phyloP scores from a whole-genome alignment of 306 rosid species.

The Mimosa bimucronata region DNA sequence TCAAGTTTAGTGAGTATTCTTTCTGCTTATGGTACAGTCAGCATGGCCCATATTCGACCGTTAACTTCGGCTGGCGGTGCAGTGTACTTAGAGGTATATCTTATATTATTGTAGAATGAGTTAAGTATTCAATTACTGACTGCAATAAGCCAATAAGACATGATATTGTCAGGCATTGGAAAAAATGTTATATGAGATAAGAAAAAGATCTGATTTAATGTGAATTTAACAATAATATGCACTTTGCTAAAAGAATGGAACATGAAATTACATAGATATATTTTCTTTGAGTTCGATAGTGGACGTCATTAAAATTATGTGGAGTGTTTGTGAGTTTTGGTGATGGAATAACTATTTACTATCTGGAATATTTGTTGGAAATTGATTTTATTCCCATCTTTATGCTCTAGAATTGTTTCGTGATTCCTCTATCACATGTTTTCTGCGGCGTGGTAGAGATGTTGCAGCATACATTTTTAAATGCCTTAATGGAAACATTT shows the following conservation, averaged over 20 bases:
- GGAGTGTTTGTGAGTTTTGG: neutral
- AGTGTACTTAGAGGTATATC: conserved; percentile 66
- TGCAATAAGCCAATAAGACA: neutral
- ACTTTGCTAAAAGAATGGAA: neutral
- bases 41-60: conserved; percentile 67
- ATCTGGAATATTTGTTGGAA: neutral
- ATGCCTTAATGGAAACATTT: neutral
- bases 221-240: conserved; percentile 3
- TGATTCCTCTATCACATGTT: neutral
- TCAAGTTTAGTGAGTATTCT: conserved; percentile 65
- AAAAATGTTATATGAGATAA: neutral
- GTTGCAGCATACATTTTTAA: neutral
- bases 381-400: neutral
- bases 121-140: neutral
- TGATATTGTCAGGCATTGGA: neutral
- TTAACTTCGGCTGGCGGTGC: conserved; percentile 50
- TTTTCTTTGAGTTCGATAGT: conserved; percentile 5
- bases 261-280: neutral
- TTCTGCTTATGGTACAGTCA: conserved; percentile 71
- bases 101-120: conserved; percentile 21
- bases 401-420: neutral
- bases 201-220: conserved; percentile 11
- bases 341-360: neutral
- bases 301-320: neutral
- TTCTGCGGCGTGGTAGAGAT: neutral